A percentile compares a stretch with the other conserved stretches of the same genome.
phyloP scores from a whole-genome alignment of 2,329 filamentous ascomycete species.

The Thielaviopsis populi region DNA sequence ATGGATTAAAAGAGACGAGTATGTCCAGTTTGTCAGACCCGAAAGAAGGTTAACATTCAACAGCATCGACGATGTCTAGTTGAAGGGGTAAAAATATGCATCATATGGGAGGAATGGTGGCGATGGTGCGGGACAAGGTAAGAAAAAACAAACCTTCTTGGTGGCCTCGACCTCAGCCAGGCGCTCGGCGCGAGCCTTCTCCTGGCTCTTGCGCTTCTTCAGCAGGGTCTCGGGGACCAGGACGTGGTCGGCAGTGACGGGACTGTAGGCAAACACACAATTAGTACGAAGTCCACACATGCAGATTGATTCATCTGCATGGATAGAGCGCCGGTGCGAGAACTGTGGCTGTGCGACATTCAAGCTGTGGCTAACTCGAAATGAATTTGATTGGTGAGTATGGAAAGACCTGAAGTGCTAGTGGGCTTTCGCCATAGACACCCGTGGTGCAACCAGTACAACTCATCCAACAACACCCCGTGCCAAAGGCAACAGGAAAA shows the following conservation, averaged over 20 bases:
- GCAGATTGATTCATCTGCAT: constrained; percentile 42
- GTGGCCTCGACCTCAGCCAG: constrained; percentile 66
- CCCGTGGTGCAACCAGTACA: neutral
- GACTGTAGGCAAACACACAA: constrained; percentile 53
- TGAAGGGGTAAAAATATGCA: constrained; percentile 57
- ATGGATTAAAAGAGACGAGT: constrained; percentile 13
- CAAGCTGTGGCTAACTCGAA: constrained; percentile 77
- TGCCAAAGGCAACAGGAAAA: constrained; percentile 26
- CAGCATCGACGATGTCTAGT: constrained; percentile 98
- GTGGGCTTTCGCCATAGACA: constrained; percentile 15
- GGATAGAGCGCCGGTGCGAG: constrained; percentile 66
- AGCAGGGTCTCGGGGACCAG: constrained; percentile 98
- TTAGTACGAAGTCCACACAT: constrained; percentile 58
- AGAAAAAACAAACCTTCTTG: constrained; percentile 62
- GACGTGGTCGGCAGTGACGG: constrained; percentile 87
- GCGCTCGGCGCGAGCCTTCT: constrained; percentile 93
- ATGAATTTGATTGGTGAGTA: constrained; percentile 67
- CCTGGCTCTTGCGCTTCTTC: constrained; percentile 99
- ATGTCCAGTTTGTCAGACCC: constrained; percentile 59
- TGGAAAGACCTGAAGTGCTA: neutral
- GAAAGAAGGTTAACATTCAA: constrained; percentile 99
- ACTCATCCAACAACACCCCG: constrained; percentile 68
- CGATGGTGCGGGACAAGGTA: neutral
- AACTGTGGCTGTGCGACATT: constrained; percentile 93
- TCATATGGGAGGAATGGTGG: constrained; percentile 42